Evolutionary conservation across 192 early-diverging fungal species (phyloP).

Genomic region (Gaertneriomyces semiglobifer): DNA sequence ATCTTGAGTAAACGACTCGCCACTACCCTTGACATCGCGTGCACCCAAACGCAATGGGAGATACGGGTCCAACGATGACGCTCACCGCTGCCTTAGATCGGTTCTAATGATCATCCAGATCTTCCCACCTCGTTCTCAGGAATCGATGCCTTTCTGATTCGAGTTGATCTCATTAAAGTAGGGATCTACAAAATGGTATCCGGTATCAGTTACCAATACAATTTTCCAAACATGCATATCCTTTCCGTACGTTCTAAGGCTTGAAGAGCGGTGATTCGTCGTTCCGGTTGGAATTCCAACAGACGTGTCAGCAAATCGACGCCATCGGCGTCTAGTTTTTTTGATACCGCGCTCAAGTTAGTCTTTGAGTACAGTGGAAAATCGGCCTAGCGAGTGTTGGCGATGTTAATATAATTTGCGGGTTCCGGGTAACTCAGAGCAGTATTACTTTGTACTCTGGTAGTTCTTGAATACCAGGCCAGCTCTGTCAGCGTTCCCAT

Average conservation of each 20-base stretch:
- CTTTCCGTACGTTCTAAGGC: constrained; percentile 53
- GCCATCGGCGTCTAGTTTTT: constrained; percentile 79
- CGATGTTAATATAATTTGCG: neutral
- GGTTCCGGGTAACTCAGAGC: neutral
- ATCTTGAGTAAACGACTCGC: constrained; percentile 2
- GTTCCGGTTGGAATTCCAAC: constrained; percentile 74
- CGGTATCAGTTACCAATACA: neutral
- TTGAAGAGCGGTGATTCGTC: constrained; percentile 73
- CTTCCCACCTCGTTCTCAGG: too few species aligned
- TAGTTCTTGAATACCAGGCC: constrained; percentile 81
- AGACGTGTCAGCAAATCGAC: constrained; percentile 78
- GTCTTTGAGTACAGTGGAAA: constrained; percentile 72
- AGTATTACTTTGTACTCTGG: constrained; percentile 80
- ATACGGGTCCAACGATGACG: too few species aligned
- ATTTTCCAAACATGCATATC: constrained; percentile 5
- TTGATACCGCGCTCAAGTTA: constrained; percentile 69
- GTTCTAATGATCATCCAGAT: too few species aligned
- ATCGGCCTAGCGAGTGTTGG: constrained; percentile 47
- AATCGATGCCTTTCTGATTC: too few species aligned
- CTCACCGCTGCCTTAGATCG: too few species aligned
- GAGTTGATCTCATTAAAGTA: constrained; percentile 3
- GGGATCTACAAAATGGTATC: neutral
- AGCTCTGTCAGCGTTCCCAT: constrained; percentile 36
- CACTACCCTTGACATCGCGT: neutral
- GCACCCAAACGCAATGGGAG: neutral